Conservation (phyloP, 2,329 filamentous ascomycete species). For the Colletotrichum zoysiae region DNA sequence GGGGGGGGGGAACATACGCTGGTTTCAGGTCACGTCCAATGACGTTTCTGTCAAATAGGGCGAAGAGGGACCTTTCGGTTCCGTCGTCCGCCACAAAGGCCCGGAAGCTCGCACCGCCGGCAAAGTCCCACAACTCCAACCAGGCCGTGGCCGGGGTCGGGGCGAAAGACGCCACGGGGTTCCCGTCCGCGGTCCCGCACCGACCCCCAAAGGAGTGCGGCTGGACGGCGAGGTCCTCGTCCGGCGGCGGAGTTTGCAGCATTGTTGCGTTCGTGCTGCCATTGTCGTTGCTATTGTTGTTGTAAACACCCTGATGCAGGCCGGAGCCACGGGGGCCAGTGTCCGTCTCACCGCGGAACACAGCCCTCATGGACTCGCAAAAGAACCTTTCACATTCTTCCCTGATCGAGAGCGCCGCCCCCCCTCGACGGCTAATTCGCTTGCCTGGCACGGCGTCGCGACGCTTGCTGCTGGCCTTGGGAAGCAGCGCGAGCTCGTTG, state of each 20-base stretch:
- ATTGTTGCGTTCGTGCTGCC: slow-evolving; percentile 24
- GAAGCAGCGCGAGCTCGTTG: slow-evolving; percentile 75
- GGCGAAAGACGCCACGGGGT: slow-evolving; percentile 42
- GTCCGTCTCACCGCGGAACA: slow-evolving; percentile 97
- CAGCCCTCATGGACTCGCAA: slow-evolving; percentile 92
- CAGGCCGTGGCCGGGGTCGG: slow-evolving; percentile 63
- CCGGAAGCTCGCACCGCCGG: slow-evolving; percentile 84
- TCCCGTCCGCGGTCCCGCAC: slow-evolving; percentile 5
- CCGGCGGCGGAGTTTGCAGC: slow-evolving; percentile 66
- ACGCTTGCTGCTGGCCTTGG: slow-evolving; percentile 63
- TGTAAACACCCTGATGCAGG: slow-evolving; percentile 79
- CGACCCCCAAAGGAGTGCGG: slow-evolving; percentile 42
- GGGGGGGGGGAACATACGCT: slow-evolving; percentile 73
- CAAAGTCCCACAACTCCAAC: slow-evolving; percentile 88
- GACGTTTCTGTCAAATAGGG: slow-evolving; percentile 83
- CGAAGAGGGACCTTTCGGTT: slow-evolving; percentile 81
- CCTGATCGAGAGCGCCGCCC: slow-evolving; percentile 96
- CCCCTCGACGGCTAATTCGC: slow-evolving; percentile 74
- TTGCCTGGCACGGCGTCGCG: slow-evolving; percentile 54
- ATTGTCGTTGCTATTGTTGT: slow-evolving; percentile 43
- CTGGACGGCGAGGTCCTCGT: slow-evolving; percentile 57
- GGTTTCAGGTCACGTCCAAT: slow-evolving; percentile 85
- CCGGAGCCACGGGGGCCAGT: slow-evolving; percentile 82
- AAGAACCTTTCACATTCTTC: slow-evolving; percentile 99
- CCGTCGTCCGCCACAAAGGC: slow-evolving; percentile 83